Percentiles rank a stretch among this genome's conserved stretches.
phyloP scores from a whole-genome alignment of 306 rosid species.

The Coriaria nepalensis region DNA sequence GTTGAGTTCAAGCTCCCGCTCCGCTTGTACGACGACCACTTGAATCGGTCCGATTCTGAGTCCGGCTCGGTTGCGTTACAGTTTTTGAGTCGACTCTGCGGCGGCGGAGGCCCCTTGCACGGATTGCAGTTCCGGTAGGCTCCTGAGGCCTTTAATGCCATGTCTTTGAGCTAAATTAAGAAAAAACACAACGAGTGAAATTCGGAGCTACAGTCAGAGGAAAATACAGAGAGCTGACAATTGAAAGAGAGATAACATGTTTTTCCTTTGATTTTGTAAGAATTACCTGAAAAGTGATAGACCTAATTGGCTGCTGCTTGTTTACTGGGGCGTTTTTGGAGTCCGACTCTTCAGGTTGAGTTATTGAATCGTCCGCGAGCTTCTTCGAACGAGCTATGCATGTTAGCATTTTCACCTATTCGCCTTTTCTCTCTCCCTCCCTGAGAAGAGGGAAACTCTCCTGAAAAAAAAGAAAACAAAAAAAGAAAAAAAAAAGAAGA shows the following conservation, averaged over 20 bases:
- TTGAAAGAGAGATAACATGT: not conserved
- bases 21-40: constrained; percentile 73
- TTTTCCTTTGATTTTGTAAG: not conserved
- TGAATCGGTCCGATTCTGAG: constrained; percentile 60
- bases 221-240: not conserved
- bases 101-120: constrained; percentile 43
- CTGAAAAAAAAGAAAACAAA: too few relatives aligned
- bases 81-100: constrained; percentile 24
- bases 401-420: constrained; percentile 50
- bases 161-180: constrained; percentile 53
- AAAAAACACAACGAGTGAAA: not conserved
- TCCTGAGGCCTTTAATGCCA: constrained; percentile 92
- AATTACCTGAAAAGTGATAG: constrained; percentile 66
- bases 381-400: constrained; percentile 90
- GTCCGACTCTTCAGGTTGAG: constrained; percentile 52
- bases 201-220: not conserved
- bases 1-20: constrained; percentile 70
- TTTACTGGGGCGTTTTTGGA: constrained; percentile 22
- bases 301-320: constrained; percentile 54
- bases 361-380: constrained; percentile 47
- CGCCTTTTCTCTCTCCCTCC: too few relatives aligned
- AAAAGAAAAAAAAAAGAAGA: not conserved
- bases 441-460: not conserved
- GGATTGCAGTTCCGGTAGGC: constrained; percentile 71
- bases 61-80: constrained; percentile 36